Base-by-base conservation (phyloP, 331 rosid species). In the Ulmus americana region DNA sequence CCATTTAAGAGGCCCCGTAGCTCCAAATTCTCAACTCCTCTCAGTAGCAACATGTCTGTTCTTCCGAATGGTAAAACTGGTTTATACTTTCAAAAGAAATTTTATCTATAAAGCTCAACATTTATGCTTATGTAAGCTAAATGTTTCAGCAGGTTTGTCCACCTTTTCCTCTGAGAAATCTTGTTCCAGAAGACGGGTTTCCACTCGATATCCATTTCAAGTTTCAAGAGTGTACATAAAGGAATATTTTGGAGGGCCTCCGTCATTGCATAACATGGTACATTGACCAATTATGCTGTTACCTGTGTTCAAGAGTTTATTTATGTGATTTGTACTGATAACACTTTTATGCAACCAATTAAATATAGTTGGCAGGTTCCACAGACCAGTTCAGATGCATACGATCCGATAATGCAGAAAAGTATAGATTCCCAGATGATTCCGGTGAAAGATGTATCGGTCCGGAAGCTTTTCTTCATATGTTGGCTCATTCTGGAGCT, bases 1-100 rank as follows among this genome's bases (percentile, higher is more conserved):
- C 82, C 96, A 38, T 92, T 92, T 64, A 92, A 88, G 84, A 85
- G 45, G 82, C 97, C 96, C 42, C 96, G 96, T 11, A 71, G 55
- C 59, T 79, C 83, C 61, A 79, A 85, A 45, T 71, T 68, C 71
- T 67, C 85, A 53, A 72, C 80, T 18, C 84, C 85, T 59, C 70
- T 74, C 64, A 86, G 75, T 50, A 74, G 51, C 66, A 74, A 74
- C 70, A 76, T 67, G 58, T 49, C 79, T 64, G 39, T 50, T 12
- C 49, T 65, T 64, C 63, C 77, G 53, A 78, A 66, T 35, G 90
- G 96, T 92, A 78, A 73, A 73, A 16, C 60, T 61, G 54, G 10
- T 14, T 72, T 5, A 39, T 39, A 67, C 59, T 18, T 62, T 56
- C 3, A n/a, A 5, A 55, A 56, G 35, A 39, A 35, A 47, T 39